Evolutionary conservation across 1,139 yeast species (phyloP), one percentile per base, ranked within the genome.

Genomic region (Zygoascus hellenicus): DNA sequence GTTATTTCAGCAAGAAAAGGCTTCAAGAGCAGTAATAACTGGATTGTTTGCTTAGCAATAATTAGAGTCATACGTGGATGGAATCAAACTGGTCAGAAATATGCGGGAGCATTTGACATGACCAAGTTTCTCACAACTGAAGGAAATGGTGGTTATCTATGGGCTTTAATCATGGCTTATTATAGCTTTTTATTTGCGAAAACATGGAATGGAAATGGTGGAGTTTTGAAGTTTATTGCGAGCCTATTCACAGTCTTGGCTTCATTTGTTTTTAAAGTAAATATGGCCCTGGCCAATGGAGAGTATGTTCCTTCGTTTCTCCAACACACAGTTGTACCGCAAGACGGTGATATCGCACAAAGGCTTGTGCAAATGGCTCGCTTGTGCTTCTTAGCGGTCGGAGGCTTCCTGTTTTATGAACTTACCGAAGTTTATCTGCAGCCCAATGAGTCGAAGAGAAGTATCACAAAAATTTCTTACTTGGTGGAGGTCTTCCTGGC

Each of bases 21-120:
- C 28, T 56, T 56, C 51, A 44, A 54, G 9, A 50, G 51, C 28
- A 57, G 63, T 5, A 51, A 58, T 36, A 63, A 59, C 46, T 59
- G 75, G 48, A 29, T 68, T 7, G 45, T 69, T 9, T 43, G 77
- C 14, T 52, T 79, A 22, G 39, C 67, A 0, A 64, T 78, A 5
- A 54, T 83, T 5, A 74, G 97, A 51, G 13, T 82, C 0, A 63
- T 89, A n/a, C 74, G 92, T 49, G 82, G 88, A 1, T 92, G 96
- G 95, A 85, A 85, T 58, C 84, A 83, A 55, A 80, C 92, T 45
- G 99, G 99, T 0, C 97, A 90, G 60, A 92, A 92, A 57, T 81
- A 74, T 56, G 74, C 79, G 13, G 65, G 74, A 26, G 74, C 76
- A 1, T 67, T 73, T 11, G 78, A 75, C 35, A 62, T 83, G n/a